A percentile compares a stretch with the other conserved stretches of the same genome.
phyloP scores from a whole-genome alignment of 306 rosid species.

The Quercus suber region DNA sequence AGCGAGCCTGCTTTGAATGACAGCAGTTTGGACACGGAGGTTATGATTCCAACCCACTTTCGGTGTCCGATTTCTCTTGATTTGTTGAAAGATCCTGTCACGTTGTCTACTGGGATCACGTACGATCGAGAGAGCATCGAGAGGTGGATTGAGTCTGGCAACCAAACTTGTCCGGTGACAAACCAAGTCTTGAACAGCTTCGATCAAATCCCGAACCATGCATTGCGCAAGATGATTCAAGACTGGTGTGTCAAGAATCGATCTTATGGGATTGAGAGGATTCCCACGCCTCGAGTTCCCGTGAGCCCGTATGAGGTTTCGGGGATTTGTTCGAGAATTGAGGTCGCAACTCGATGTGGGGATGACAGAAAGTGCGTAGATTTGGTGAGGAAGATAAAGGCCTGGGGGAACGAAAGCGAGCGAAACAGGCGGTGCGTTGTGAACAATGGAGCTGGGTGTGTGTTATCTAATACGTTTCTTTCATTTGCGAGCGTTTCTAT shows the following conservation, averaged over 20 bases:
- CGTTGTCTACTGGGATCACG: slow-evolving; percentile 69
- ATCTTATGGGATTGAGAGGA: slow-evolving; percentile 73
- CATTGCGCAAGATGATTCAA: slow-evolving; percentile 67
- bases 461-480: slow-evolving; percentile 43
- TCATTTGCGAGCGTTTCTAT: slow-evolving; percentile 40
- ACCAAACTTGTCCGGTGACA: slow-evolving; percentile 69
- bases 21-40: slow-evolving; percentile 39
- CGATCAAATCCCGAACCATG: slow-evolving; percentile 73
- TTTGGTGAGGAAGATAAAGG: slow-evolving; percentile 50
- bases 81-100: slow-evolving; percentile 86
- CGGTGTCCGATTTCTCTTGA: slow-evolving; percentile 79
- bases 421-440: slow-evolving; percentile 59
- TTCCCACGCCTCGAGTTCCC: slow-evolving; percentile 86
- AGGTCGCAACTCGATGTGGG: slow-evolving; percentile 22
- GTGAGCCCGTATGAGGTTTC: slow-evolving; percentile 45
- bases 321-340: slow-evolving; percentile 38
- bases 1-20: slow-evolving; percentile 12
- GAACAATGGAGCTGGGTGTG: slow-evolving; percentile 36
- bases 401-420: slow-evolving; percentile 84
- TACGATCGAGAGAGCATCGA: slow-evolving; percentile 84
- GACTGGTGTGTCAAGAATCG: slow-evolving; percentile 81
- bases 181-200: slow-evolving; percentile 42
- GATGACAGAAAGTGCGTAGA: slow-evolving; percentile 44
- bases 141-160: slow-evolving; percentile 72
- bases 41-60: slow-evolving; percentile 57